Evolutionary conservation across 257 asterid genomes (phyloP).

Genomic region (Solanum arcanum): DNA sequence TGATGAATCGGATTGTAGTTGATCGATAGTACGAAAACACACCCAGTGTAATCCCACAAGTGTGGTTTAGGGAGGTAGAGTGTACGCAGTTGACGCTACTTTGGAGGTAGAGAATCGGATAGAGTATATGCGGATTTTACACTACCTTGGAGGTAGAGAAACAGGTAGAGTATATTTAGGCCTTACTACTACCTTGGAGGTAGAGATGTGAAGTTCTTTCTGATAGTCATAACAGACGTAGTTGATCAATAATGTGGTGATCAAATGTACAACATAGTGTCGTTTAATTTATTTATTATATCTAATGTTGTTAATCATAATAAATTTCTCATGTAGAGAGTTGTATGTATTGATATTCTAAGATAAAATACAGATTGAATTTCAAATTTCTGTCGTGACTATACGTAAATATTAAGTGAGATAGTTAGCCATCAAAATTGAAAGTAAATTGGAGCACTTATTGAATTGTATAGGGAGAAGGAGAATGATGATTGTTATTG

Average conservation of each 20-base stretch:
- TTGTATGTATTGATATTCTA: not conserved
- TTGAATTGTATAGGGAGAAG: not conserved
- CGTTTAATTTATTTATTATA: not conserved
- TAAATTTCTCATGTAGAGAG: not conserved
- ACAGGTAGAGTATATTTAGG: no score
- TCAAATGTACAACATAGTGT: not conserved
- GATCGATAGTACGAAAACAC: not conserved
- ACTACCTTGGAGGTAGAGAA: not conserved
- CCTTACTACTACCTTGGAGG: not conserved
- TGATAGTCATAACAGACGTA: not conserved
- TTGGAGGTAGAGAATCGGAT: not conserved
- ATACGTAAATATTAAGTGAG: not conserved
- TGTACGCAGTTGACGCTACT: no score
- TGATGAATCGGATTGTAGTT: not conserved
- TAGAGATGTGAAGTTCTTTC: not conserved
- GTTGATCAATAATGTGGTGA: not conserved
- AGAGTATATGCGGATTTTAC: no score
- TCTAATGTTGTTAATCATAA: not conserved
- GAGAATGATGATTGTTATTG: not conserved
- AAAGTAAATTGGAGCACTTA: not conserved
- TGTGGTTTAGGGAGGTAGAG: no score
- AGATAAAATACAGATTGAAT: not conserved
- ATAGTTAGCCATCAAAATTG: not conserved
- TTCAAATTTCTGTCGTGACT: not conserved
- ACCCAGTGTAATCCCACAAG: not conserved